Conservation (phyloP, 164 flowering plant species). For the Piper betle region DNA sequence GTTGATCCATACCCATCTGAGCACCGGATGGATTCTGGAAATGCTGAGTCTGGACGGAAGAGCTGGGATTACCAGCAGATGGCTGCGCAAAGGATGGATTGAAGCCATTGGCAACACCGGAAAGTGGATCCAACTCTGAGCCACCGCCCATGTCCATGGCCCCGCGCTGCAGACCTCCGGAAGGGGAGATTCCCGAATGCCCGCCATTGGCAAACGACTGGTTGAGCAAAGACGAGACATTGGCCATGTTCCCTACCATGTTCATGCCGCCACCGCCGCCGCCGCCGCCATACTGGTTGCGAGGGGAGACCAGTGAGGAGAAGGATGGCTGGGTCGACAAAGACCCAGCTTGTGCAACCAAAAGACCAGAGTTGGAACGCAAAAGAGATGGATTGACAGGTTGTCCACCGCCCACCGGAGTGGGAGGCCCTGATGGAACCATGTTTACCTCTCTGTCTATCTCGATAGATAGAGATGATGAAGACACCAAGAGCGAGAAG, state of each 20-base stretch:
- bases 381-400: constrained; percentile 21
- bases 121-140: constrained; percentile 68
- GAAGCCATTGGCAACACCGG: constrained; percentile 53
- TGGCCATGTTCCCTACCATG: constrained; percentile 58
- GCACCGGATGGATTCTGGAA: constrained; percentile 32
- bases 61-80: constrained; percentile 27
- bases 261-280: constrained; percentile 43
- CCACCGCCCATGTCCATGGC: constrained; percentile 36
- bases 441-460: constrained; percentile 3
- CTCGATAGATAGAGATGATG: too few relatives aligned
- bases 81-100: constrained; percentile 30
- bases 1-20: constrained; percentile 53
- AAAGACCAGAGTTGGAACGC: constrained; percentile 28
- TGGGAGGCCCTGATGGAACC: constrained; percentile 39
- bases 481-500: not conserved
- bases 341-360: constrained; percentile 63
- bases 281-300: constrained; percentile 42
- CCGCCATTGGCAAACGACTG: constrained; percentile 75
- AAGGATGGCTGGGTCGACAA: constrained; percentile 46
- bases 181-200: constrained; percentile 44
- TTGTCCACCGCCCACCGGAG: constrained; percentile 31
- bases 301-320: constrained; percentile 57
- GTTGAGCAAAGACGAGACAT: constrained; percentile 54
- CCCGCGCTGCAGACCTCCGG: constrained; percentile 52
- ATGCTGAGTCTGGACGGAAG: constrained; percentile 62